Evolutionary conservation across 1,139 yeast genomes (phyloP), one percentile per base, ranked within the genome.

Genomic region (Arxiozyma slooffiae): DNA sequence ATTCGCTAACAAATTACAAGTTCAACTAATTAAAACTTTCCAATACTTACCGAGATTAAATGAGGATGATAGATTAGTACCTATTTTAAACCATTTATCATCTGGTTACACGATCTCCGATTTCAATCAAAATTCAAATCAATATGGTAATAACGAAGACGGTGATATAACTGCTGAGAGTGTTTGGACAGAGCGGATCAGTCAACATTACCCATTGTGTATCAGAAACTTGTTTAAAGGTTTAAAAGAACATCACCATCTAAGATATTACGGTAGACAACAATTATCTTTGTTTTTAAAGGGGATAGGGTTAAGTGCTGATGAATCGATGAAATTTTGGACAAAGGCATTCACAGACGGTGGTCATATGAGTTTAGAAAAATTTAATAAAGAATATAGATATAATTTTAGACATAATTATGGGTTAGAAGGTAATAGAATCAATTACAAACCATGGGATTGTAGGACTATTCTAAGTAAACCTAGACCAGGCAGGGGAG

Each of bases 301-400:
- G 67, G 96, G 95, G 30, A 82, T 88, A 57, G 98, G 98, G 0
- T 73, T 92, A 51, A 77, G 78, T 49, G 83, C 87, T 8, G 96
- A 89, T 54, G 97, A 94, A 63, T 92, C 97, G 0, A 67, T 92
- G 53, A 79, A 78, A 60, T 90, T 88, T 67, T 92, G 97, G 96
- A 71, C 82, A 8, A 72, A 72, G 52, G 84, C 83, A 59, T 89
- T 90, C 67, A 79, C 61, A 16, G 70, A 70, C 52, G 78, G 73
- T 24, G 77, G 75, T 9, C 63, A 67, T 24, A 76, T 84, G 68
- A 75, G 82, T 2, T 69, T 79, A 51, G 97, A 89, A 53, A 80
- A 80, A 58, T 90, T 89, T 69, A 80, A 83, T 66, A 89, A 90
- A 67, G 95, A 90, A 62, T 90, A 92, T 71, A 75, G 79, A 53